A percentile compares a stretch with the other conserved stretches of the same genome.
phyloP scores from a whole-genome alignment of 345 rosid genomes.

The Citrus reticulata region DNA sequence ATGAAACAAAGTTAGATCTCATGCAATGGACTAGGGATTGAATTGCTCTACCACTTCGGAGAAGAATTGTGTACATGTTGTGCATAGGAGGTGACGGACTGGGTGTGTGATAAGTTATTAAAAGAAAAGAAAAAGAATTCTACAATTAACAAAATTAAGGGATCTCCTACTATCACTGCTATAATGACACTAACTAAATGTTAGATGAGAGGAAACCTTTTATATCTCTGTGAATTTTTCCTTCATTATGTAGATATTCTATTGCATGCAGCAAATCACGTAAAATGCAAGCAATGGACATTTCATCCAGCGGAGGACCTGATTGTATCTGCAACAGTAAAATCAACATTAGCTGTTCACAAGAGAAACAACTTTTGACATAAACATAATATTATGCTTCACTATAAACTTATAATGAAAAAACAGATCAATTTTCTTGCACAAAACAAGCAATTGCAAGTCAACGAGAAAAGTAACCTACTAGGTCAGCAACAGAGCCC shows the following conservation, averaged over 20 bases:
- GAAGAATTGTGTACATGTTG: neutral
- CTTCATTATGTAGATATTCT: conserved; percentile 92
- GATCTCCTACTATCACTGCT: neutral
- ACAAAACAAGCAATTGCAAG: conserved; percentile 14
- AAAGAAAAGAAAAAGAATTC: neutral
- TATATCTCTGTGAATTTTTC: conserved; percentile 97
- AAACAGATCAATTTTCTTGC: neutral
- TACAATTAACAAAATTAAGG: neutral
- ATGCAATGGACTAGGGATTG: neutral
- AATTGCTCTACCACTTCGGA: neutral
- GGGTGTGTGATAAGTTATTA: neutral
- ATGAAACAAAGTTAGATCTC: neutral
- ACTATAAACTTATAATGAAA: neutral
- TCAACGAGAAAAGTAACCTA: conserved; percentile 44
- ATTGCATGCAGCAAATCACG: conserved; percentile 95
- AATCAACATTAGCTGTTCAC: conserved; percentile 19
- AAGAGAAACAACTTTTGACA: neutral
- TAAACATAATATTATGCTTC: neutral
- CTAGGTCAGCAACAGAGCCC: conserved; percentile 99
- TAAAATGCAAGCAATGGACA: conserved; percentile 85
- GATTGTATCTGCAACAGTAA: conserved; percentile 75
- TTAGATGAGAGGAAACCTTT: conserved; percentile 55
- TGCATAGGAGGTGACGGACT: neutral
- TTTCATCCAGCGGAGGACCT: conserved; percentile 89
- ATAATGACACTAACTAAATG: neutral